Conservation (phyloP, 2,329 filamentous ascomycete species). For the Phaeophleospora eucalypticola region DNA sequence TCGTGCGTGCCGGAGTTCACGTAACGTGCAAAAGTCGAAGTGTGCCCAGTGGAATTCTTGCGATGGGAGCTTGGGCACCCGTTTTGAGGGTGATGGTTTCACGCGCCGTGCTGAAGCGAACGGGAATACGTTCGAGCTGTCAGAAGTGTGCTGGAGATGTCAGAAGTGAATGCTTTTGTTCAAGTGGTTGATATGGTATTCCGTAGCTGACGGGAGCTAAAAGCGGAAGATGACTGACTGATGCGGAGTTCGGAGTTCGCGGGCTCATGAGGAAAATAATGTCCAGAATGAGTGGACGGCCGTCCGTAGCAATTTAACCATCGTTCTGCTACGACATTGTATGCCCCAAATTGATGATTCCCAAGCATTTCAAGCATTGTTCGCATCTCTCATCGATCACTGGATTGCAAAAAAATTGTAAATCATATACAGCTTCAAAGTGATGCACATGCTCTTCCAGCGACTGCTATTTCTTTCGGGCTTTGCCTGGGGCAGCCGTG, state of each 20-base stretch:
- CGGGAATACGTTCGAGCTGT: conserved; percentile 1
- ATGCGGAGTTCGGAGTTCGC: not conserved
- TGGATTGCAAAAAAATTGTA: no score
- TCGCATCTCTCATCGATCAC: no score
- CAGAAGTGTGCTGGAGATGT: not conserved
- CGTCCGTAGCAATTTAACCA: not conserved
- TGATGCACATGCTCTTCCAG: no score
- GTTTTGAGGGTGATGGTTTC: conserved; percentile 3
- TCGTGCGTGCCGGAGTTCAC: not conserved
- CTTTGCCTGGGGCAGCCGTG: not conserved
- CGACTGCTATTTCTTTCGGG: not conserved
- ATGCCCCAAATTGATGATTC: not conserved
- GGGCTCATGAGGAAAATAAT: not conserved
- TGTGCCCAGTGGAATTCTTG: not conserved
- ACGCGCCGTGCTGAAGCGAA: conserved; percentile 1
- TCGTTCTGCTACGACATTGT: not conserved
- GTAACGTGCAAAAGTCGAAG: conserved; percentile 4
- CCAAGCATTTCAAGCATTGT: not conserved
- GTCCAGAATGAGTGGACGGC: not conserved
- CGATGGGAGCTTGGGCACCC: not conserved
- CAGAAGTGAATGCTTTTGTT: conserved; percentile 5
- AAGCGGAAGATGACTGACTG: not conserved
- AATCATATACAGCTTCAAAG: no score
- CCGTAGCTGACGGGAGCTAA: not conserved
- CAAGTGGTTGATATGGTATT: conserved; percentile 1